phyloP scores from a whole-genome alignment of 2,329 filamentous ascomycete genomes.

The Colletotrichum scovillei region DNA sequence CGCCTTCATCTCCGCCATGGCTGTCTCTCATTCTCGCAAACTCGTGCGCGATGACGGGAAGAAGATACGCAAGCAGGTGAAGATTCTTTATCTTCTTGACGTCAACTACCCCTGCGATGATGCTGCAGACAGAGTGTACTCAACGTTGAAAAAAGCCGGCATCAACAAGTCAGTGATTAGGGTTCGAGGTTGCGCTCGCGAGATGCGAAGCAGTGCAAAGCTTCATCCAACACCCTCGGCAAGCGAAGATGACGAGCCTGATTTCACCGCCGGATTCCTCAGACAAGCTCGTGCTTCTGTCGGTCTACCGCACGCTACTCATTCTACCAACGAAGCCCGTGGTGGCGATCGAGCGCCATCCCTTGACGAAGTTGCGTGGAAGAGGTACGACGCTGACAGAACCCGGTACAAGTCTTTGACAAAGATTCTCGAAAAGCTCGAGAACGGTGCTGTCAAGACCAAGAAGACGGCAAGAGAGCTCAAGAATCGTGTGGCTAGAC shows the following conservation, averaged over 20 bases:
- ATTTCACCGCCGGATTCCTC: conserved; percentile 26
- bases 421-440: conserved; percentile 47
- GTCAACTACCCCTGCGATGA: conserved; percentile 61
- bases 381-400: conserved; percentile 49
- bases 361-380: conserved; percentile 56
- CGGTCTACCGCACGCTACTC: neutral
- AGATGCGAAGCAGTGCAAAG: conserved; percentile 27
- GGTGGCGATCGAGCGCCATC: conserved; percentile 42
- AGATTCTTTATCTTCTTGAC: conserved; percentile 58
- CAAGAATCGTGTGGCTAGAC: conserved; percentile 43
- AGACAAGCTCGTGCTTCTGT: conserved; percentile 9
- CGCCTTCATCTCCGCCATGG: conserved; percentile 52
- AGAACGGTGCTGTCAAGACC: conserved; percentile 35
- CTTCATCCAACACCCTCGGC: conserved; percentile 15
- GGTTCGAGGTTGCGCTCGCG: conserved; percentile 29
- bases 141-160: conserved; percentile 48
- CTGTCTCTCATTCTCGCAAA: conserved; percentile 32
- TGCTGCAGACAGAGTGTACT: conserved; percentile 54
- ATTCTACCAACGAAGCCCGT: neutral
- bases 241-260: conserved; percentile 32
- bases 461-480: conserved; percentile 36
- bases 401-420: conserved; percentile 48
- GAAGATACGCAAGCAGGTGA: conserved; percentile 35
- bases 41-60: neutral
- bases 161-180: conserved; percentile 42